These are phyloP conservation scores for Annulohypoxylon moriforme DNA, from an alignment of 495 filamentous ascomycete species.

Conservation along the genomic window DNA sequence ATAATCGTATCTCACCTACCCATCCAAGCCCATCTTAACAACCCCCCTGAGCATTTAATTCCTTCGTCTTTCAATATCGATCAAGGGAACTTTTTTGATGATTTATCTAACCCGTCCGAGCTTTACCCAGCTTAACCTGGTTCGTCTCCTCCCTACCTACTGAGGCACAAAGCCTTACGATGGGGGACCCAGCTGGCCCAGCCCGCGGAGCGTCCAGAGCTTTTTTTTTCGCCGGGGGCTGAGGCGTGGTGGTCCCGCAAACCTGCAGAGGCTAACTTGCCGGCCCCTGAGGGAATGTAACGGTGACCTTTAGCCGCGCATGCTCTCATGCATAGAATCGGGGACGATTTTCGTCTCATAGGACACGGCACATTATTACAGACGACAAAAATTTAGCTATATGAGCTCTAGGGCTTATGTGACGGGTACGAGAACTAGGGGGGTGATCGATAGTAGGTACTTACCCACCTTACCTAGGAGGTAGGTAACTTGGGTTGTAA, in stretches of 20 bases:
- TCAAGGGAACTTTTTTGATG: constrained; percentile 13
- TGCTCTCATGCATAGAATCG: constrained; percentile 42
- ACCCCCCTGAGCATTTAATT: constrained; percentile 32
- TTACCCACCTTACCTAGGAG: too few relatives aligned
- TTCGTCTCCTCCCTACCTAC: not conserved
- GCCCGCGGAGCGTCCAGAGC: constrained; percentile 5
- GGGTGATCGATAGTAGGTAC: constrained; percentile 7
- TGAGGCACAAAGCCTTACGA: not conserved
- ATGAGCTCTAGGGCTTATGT: constrained; percentile 45
- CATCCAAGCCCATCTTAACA: not conserved
- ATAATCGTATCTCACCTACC: not conserved
- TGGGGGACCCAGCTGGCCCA: not conserved
- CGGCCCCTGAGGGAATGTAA: constrained; percentile 43
- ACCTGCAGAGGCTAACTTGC: constrained; percentile 37
- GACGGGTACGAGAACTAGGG: constrained; percentile 33
- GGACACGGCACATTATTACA: constrained; percentile 35
- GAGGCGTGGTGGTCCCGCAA: constrained; percentile 33
- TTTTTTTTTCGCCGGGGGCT: constrained; percentile 14
- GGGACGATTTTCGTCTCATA: constrained; percentile 34
- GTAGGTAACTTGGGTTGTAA: constrained; percentile 35
- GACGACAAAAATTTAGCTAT: constrained; percentile 19
- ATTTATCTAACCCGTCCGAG: constrained; percentile 8
- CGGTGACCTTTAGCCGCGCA: constrained; percentile 45
- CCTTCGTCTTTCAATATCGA: constrained; percentile 2
- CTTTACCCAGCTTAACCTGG: not conserved